Evolutionary conservation across 257 asterid genomes (phyloP), one percentile per base, ranked within the genome.

Genomic region (Perilla frutescens): DNA sequence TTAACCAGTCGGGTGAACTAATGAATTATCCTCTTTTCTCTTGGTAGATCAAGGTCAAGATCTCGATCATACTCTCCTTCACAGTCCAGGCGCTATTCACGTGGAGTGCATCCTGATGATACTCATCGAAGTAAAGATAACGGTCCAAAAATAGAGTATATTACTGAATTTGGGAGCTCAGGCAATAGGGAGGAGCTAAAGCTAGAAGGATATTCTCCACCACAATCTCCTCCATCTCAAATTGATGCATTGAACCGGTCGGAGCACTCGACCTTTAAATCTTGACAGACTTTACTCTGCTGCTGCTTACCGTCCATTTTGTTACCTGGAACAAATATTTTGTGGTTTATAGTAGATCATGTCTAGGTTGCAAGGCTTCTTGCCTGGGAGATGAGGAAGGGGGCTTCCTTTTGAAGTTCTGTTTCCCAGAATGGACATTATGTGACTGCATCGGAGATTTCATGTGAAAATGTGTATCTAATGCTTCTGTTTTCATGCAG

Each of bases 251-350:
- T 82, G 76, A 95, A 78, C 86, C 98, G 98, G 99, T 95, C 96
- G 99, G 99, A 95, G 98, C 91, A 87, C 97, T 90, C 82, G 90
- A 85, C 94, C 98, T 90, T 92, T 92, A 66, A 86, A 89, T 84
- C 87, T 88, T 86, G 91, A 82, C 93, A 84, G 80, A 85, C 85
- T 87, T 87, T 86, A 84, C 96, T 83, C 88, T 93, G 96, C 93
- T 87, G 96, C 96, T 80, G 97, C 88, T 81, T 87, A 79, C 75
- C 86, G 79, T 73, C 93, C 86, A 81, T 87, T 85, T 83, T 83
- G 85, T 87, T 82, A 74, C 84, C 84, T 77, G 82, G 86, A 82
- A 84, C 82, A 82, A 83, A 79, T 74, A 73, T 70, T 71, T 81
- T 82, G 57, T 86, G 90, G 84, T 86, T 79, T 84, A 80, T 71